Evolutionary conservation across 2,329 filamentous ascomycete genomes (phyloP).

Genomic region (Fusarium sp.): DNA sequence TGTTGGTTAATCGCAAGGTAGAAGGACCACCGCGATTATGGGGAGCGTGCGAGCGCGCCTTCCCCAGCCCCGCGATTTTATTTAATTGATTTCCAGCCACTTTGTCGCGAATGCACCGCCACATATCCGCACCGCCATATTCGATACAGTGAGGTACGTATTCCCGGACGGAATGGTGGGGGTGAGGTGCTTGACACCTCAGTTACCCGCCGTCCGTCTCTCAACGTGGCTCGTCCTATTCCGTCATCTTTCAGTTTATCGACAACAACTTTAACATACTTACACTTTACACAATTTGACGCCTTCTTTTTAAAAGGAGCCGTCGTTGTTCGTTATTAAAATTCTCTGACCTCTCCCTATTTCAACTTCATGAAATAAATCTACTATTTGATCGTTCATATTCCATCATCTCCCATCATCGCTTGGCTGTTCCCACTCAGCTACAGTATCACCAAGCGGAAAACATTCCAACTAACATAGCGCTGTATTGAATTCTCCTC

Average conservation of each 20-base stretch:
- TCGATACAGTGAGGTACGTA: neutral
- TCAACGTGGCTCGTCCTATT: constrained; percentile 40
- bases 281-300: constrained; percentile 1
- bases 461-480: neutral
- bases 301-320: neutral
- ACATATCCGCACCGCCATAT: constrained; percentile 2
- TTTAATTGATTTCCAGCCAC: constrained; percentile 44
- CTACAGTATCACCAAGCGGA: neutral
- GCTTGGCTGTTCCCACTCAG: neutral
- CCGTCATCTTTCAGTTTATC: constrained; percentile 31
- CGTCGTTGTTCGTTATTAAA: neutral
- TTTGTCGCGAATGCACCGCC: constrained; percentile 21
- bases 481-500: neutral
- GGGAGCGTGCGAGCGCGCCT: constrained; percentile 15
- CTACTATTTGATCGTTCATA: neutral
- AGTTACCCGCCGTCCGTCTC: neutral
- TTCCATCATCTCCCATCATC: constrained; percentile 14
- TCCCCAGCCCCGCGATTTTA: constrained; percentile 48
- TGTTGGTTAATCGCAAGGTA: constrained; percentile 11
- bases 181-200: neutral
- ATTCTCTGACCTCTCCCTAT: neutral
- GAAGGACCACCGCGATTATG: constrained; percentile 37
- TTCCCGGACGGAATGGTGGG: constrained; percentile 7
- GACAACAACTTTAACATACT: neutral
- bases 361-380: neutral